Conservation (phyloP, 2,329 filamentous ascomycete genomes). For the Byssochlamys sp. region DNA sequence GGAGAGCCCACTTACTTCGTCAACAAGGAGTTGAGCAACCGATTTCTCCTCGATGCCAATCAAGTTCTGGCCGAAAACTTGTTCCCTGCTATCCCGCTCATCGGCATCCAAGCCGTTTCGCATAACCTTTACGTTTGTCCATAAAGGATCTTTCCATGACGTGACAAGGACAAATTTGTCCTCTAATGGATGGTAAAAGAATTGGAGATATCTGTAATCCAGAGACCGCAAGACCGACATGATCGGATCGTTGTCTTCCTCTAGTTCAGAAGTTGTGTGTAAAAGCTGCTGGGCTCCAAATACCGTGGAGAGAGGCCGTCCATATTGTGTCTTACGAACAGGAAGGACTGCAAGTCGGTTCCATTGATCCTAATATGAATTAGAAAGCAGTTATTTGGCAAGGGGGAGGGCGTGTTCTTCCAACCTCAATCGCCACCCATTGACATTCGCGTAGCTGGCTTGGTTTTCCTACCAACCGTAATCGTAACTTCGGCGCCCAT, state of each 20-base stretch:
- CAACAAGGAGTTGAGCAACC: constrained; percentile 68
- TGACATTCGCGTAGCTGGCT: constrained; percentile 63
- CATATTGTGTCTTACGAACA: constrained; percentile 52
- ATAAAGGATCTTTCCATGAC: constrained; percentile 88
- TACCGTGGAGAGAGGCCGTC: constrained; percentile 54
- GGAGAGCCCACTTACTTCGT: constrained; percentile 55
- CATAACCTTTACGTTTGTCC: constrained; percentile 67
- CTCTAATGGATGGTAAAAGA: constrained; percentile 78
- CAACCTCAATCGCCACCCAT: constrained; percentile 82
- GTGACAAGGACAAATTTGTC: constrained; percentile 81
- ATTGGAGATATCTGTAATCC: constrained; percentile 88
- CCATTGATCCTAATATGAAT: constrained; percentile 69
- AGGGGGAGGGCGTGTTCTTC: constrained; percentile 23
- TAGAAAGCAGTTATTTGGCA: constrained; percentile 12
- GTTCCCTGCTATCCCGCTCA: constrained; percentile 70
- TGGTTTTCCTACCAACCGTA: constrained; percentile 61
- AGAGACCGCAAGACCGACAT: constrained; percentile 65
- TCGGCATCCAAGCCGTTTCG: constrained; percentile 77
- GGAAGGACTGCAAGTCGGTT: constrained; percentile 74
- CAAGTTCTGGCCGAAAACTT: constrained; percentile 78
- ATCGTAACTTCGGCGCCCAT: constrained; percentile 83
- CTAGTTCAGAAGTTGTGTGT: constrained; percentile 53
- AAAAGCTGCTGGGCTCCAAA: constrained; percentile 47
- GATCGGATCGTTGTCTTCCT: constrained; percentile 65
- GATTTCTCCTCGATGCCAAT: constrained; percentile 92